Conservation (phyloP, 176 grass and related monocot species). For the Typha latifolia region DNA sequence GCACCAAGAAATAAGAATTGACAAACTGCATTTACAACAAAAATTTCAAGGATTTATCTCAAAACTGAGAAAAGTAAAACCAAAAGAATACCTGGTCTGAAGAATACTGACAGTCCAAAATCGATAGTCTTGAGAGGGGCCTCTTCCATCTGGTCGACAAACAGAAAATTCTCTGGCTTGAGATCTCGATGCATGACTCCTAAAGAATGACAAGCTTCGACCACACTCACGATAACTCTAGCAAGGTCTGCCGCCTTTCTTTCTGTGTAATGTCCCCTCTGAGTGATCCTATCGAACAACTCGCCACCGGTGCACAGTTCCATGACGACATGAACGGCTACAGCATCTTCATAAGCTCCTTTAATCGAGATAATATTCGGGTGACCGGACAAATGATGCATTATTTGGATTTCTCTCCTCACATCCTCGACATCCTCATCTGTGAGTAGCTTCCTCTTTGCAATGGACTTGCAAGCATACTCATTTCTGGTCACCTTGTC, state of each 20-base stretch:
- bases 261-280: constrained; percentile 20
- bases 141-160: constrained; percentile 10
- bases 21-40: neutral
- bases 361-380: constrained; percentile 17
- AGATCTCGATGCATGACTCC: constrained; percentile 24
- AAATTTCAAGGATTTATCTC: neutral
- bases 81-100: constrained; percentile 13
- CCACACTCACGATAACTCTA: constrained; percentile 12
- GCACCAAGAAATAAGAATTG: neutral
- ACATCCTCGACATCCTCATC: constrained; percentile 24
- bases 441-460: constrained; percentile 22
- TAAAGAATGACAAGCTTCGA: constrained; percentile 15
- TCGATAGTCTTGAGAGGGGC: constrained; percentile 19
- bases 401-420: constrained; percentile 21
- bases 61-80: neutral
- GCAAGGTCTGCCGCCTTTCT: constrained; percentile 10
- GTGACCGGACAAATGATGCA: constrained; percentile 17
- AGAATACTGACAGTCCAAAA: constrained; percentile 19
- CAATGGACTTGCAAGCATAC: constrained; percentile 24
- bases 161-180: constrained; percentile 21
- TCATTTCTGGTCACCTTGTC: constrained; percentile 13
- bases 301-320: constrained; percentile 17
- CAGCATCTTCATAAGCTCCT: constrained; percentile 11
- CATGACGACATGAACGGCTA: constrained; percentile 18
- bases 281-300: constrained; percentile 18